Percentiles rank a stretch among this genome's conserved stretches.
phyloP scores from a whole-genome alignment of 225 moss, liverwort and hornwort species.

The Physcomitrellopsis africana region DNA sequence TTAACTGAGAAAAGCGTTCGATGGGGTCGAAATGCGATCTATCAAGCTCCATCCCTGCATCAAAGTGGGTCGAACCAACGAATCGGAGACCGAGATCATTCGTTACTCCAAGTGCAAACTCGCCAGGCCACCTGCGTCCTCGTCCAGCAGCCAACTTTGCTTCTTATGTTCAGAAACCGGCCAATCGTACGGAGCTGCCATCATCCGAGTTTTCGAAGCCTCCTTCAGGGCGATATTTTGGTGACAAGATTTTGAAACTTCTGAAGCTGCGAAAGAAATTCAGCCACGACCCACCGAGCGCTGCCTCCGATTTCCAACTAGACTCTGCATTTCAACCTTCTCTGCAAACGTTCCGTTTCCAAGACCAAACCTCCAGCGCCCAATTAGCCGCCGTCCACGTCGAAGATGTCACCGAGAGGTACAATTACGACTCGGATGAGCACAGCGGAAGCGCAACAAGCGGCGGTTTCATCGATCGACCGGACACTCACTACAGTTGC shows the following conservation, averaged over 20 bases:
- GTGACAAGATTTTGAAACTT: constrained; percentile 29
- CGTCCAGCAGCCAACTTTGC: constrained; percentile 17
- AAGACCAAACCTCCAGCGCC: constrained; percentile 27
- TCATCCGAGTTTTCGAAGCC: constrained; percentile 26
- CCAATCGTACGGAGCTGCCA: constrained; percentile 21
- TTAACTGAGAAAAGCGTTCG: neutral
- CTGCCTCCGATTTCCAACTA: neutral
- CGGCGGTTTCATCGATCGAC: neutral
- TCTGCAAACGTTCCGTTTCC: constrained; percentile 25
- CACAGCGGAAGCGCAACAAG: constrained; percentile 27
- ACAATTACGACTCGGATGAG: constrained; percentile 39
- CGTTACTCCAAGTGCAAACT: neutral
- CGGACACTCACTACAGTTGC: constrained; percentile 17
- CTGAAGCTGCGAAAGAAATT: constrained; percentile 37
- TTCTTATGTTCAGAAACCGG: neutral
- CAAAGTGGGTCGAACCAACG: neutral
- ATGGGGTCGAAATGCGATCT: constrained; percentile 27
- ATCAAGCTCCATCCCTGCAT: neutral
- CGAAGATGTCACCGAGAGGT: constrained; percentile 33
- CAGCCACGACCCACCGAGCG: neutral
- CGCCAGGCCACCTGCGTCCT: constrained; percentile 22
- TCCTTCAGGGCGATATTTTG: constrained; percentile 13
- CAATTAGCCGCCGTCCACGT: constrained; percentile 24
- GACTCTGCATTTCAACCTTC: constrained; percentile 11
- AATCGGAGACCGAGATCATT: constrained; percentile 11